These are phyloP conservation scores for Gautieria morchelliformis DNA, from an alignment of 768 basidiomycete species.

Conservation along the genomic window DNA sequence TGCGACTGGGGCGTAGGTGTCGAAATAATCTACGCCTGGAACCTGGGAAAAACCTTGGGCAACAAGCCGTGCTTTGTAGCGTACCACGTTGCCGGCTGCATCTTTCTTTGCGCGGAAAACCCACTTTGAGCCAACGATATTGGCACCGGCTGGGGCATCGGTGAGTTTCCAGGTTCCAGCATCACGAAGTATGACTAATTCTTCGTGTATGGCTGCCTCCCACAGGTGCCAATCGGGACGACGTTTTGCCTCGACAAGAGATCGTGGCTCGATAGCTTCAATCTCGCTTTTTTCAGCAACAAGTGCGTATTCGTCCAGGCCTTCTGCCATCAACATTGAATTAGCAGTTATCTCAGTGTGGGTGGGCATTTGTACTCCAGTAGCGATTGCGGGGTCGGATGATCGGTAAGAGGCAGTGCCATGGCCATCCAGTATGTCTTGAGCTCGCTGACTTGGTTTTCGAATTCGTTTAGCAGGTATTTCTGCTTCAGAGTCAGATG, in stretches of 20 bases:
- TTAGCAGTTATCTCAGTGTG: not conserved
- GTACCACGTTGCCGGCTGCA: too few species aligned
- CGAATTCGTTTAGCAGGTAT: not conserved
- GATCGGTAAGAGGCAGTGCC: too few species aligned
- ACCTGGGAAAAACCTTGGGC: too few species aligned
- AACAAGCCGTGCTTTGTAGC: too few species aligned
- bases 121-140: slow-evolving; percentile 15
- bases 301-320: slow-evolving; percentile 1
- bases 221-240: too few species aligned
- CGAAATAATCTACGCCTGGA: slow-evolving; percentile 18
- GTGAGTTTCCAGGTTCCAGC: too few species aligned
- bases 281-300: slow-evolving; percentile 9
- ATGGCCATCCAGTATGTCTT: not conserved
- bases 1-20: slow-evolving; percentile 14
- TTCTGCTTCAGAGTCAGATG: not conserved
- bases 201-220: too few species aligned
- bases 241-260: slow-evolving; percentile 15
- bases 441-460: slow-evolving; percentile 5
- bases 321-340: not conserved
- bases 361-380: too few species aligned
- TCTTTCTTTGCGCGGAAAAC: slow-evolving; percentile 22
- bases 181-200: too few species aligned
- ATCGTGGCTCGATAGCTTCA: too few species aligned
- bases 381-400: too few species aligned
- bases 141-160: too few species aligned